Evolutionary conservation across 768 basidiomycete genomes (phyloP).

Genomic region (Rhodotorula diobovata): DNA sequence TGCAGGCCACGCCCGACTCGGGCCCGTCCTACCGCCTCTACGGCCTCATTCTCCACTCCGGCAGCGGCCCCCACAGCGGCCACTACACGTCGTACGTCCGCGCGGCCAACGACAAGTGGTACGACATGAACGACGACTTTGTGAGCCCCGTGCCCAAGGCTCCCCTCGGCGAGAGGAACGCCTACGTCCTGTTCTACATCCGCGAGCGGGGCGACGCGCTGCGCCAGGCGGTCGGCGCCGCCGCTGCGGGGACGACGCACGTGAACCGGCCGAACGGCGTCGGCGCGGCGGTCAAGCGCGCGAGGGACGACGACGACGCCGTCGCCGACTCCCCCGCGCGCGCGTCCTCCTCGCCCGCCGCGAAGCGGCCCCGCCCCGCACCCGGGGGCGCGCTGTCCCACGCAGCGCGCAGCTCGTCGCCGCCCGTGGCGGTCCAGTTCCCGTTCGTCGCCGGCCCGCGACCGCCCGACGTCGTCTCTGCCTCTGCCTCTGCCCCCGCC

Average conservation of each 20-base stretch:
- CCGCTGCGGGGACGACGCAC: no score
- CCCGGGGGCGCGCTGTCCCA: background rate
- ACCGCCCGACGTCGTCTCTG: slow-evolving; percentile 8
- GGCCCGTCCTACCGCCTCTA: slow-evolving; percentile 80
- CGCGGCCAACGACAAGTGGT: slow-evolving; percentile 65
- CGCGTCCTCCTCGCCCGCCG: background rate
- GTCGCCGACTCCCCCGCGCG: background rate
- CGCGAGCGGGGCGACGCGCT: slow-evolving; percentile 54
- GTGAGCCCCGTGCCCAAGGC: slow-evolving; percentile 52
- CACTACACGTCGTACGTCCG: slow-evolving; percentile 89
- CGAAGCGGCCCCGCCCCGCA: background rate
- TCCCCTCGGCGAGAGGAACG: slow-evolving; percentile 66
- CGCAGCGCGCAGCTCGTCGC: background rate
- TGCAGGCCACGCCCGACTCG: background rate
- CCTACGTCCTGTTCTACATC: slow-evolving; percentile 91
- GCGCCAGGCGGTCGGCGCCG: background rate
- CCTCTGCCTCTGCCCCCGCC: background rate
- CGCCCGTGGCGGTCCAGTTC: background rate
- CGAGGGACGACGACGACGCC: background rate
- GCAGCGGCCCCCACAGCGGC: slow-evolving; percentile 86
- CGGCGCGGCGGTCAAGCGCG: background rate
- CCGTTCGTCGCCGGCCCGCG: background rate
- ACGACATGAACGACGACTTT: slow-evolving; percentile 88
- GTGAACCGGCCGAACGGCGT: background rate
- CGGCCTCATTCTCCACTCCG: slow-evolving; percentile 88